Percentiles rank a stretch among this genome's conserved stretches.
Conservation (phyloP, 768 basidiomycete species). For the Tulasnella sp. region DNA sequence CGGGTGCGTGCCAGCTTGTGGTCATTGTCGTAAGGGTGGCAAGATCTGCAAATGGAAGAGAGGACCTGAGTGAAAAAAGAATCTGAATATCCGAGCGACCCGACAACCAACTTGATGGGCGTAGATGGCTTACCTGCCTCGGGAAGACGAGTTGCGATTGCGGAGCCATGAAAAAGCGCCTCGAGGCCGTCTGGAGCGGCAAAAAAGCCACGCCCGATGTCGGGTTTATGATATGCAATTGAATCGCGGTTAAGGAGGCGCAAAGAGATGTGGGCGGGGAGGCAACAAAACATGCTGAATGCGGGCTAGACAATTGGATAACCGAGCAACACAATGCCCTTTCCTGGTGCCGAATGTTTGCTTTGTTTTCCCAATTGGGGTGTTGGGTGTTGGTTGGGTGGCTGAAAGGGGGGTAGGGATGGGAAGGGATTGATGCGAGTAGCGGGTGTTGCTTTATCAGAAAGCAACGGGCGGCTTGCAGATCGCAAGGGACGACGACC, state of each 20-base stretch:
- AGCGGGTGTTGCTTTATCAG: background rate
- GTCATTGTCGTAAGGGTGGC: background rate
- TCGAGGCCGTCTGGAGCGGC: slow-evolving; percentile 1
- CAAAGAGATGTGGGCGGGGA: background rate
- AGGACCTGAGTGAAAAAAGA: background rate
- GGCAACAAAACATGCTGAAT: background rate
- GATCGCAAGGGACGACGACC: slow-evolving; percentile 1
- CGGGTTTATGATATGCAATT: background rate
- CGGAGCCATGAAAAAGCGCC: background rate
- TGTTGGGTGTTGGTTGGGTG: background rate
- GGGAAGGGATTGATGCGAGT: background rate
- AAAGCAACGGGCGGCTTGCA: background rate
- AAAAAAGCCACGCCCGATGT: background rate
- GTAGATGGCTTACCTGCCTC: background rate
- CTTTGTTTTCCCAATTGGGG: background rate
- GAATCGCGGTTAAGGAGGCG: background rate
- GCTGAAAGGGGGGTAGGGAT: background rate
- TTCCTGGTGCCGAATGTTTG: background rate
- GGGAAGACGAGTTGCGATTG: background rate
- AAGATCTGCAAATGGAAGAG: background rate
- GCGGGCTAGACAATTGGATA: background rate
- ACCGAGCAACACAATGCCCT: slow-evolving; percentile 1
- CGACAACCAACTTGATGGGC: slow-evolving; percentile 1
- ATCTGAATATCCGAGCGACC: background rate
- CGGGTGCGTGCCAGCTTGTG: background rate